These are phyloP conservation scores for Lasiosphaeria hispida DNA, from an alignment of 495 filamentous ascomycete species.

Conservation along the genomic window DNA sequence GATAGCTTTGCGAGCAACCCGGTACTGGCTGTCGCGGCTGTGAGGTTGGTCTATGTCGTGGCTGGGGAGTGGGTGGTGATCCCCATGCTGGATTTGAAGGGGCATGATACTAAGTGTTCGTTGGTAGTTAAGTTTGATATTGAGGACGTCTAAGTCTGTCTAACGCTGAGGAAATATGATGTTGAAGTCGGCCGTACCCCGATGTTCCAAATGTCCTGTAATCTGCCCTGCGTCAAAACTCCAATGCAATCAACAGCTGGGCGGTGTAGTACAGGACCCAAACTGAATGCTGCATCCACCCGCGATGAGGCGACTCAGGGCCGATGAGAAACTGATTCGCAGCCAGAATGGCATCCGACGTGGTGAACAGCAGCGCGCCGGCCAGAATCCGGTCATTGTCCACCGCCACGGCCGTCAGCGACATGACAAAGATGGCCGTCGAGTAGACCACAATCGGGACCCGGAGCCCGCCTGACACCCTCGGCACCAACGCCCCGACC, in stretches of 20 bases:
- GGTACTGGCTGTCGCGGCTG: conserved; percentile 44
- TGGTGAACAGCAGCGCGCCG: conserved; percentile 27
- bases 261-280: conserved; percentile 32
- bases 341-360: conserved; percentile 27
- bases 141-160: conserved; percentile 26
- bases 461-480: conserved; percentile 38
- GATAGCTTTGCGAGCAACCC: conserved; percentile 51
- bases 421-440: conserved; percentile 45
- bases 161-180: too few relatives aligned
- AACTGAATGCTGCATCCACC: conserved; percentile 29
- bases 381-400: conserved; percentile 10
- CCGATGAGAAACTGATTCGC: conserved; percentile 24
- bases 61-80: conserved; percentile 50
- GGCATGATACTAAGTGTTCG: conserved; percentile 50
- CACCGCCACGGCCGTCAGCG: conserved; percentile 14
- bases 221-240: conserved; percentile 1
- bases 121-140: conserved; percentile 51
- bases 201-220: too few relatives aligned
- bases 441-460: conserved; percentile 52
- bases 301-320: neutral
- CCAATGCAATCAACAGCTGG: conserved; percentile 30
- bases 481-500: conserved; percentile 21
- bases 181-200: too few relatives aligned
- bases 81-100: conserved; percentile 52
- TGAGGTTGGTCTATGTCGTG: conserved; percentile 47